phyloP scores from a whole-genome alignment of 768 basidiomycete species.

The Phlebiopsis flavidoalba region DNA sequence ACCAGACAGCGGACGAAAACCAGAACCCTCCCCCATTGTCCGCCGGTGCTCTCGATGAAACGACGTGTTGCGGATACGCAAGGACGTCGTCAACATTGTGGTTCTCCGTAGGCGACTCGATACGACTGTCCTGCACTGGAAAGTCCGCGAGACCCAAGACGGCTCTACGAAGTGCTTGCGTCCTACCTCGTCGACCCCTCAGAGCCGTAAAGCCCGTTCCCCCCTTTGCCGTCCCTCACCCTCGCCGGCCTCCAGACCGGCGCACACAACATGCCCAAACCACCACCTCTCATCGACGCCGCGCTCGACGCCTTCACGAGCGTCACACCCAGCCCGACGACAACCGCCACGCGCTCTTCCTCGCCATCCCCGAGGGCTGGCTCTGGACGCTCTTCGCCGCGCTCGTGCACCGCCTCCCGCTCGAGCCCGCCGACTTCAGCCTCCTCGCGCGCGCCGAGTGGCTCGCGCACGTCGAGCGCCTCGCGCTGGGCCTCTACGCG shows the following conservation, averaged over 20 bases:
- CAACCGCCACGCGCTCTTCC: conserved; percentile 70
- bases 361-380: conserved; percentile 50
- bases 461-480: conserved; percentile 76
- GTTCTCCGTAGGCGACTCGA: conserved; percentile 50
- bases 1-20: conserved; percentile 20
- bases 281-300: conserved; percentile 59
- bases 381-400: conserved; percentile 61
- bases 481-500: conserved; percentile 79
- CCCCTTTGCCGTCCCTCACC: conserved; percentile 37
- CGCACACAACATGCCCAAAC: conserved; percentile 28
- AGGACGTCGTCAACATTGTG: conserved; percentile 71
- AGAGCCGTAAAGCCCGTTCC: conserved; percentile 60
- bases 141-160: conserved; percentile 45
- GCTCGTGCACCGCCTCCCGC: conserved; percentile 80
- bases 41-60: conserved; percentile 59
- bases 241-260: conserved; percentile 36
- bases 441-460: conserved; percentile 56
- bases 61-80: conserved; percentile 70
- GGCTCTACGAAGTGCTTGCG: conserved; percentile 61
- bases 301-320: conserved; percentile 87
- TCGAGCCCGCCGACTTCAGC: conserved; percentile 71
- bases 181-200: conserved; percentile 71
- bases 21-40: conserved; percentile 34
- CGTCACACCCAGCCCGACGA: conserved; percentile 66
- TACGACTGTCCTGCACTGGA: conserved; percentile 42